phyloP scores from a whole-genome alignment of 1,284 basidiomycete species.

The Fomitopsis schrenkii region DNA sequence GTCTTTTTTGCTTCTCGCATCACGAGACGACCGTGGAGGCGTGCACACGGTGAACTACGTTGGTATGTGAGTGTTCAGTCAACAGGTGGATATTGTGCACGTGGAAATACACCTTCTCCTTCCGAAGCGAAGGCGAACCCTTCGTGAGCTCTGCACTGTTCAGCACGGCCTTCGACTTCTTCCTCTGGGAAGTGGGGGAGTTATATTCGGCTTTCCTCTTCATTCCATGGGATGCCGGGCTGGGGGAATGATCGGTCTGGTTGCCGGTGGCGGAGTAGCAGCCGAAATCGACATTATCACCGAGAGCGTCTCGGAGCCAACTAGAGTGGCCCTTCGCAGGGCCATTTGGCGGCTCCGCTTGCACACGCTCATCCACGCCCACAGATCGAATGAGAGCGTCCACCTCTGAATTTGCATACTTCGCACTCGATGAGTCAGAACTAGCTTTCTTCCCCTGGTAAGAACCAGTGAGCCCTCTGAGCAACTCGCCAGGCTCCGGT shows the following conservation, averaged over 20 bases:
- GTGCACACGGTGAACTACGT: not conserved
- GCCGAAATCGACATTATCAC: not conserved
- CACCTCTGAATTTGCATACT: constrained; percentile 36
- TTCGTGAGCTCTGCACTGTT: not conserved
- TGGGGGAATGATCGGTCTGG: not conserved
- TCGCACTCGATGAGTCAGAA: constrained; percentile 24
- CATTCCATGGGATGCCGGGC: not conserved
- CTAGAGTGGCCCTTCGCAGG: not conserved
- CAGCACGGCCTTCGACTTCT: not conserved
- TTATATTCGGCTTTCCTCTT: not conserved
- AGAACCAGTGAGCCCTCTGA: constrained; percentile 14
- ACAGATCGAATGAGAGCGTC: constrained; percentile 31
- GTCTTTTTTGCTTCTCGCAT: not conserved
- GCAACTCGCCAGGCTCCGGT: constrained; percentile 37
- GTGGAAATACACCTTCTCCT: not conserved
- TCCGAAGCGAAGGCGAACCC: not conserved
- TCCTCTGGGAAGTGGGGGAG: not conserved
- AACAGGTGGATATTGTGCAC: not conserved
- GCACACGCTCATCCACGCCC: constrained; percentile 11
- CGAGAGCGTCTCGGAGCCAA: not conserved
- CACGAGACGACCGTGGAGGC: not conserved
- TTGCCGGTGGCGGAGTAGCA: too few relatives aligned
- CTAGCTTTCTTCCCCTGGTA: constrained; percentile 1
- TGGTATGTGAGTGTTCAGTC: not conserved
- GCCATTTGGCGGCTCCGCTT: not conserved